phyloP scores from a whole-genome alignment of 2,329 filamentous ascomycete species.

The Coniochaeta sp. region DNA sequence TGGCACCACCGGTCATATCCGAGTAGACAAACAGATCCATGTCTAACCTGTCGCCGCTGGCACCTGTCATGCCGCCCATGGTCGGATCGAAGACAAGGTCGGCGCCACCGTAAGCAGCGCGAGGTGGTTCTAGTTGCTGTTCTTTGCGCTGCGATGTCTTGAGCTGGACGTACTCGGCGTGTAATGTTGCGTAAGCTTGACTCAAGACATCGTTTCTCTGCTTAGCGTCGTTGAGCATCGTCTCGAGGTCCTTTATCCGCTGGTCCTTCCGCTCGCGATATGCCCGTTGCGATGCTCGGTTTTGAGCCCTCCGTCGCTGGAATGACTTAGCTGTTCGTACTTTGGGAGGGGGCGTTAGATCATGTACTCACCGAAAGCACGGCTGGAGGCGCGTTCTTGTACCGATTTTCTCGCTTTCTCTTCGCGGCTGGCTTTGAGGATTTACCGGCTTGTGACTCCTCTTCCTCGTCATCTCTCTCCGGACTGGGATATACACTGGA shows the following conservation, averaged over 20 bases:
- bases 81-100: slow-evolving; percentile 11
- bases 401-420: slow-evolving; percentile 42
- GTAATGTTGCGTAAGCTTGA: slow-evolving; percentile 43
- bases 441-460: slow-evolving; percentile 10
- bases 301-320: slow-evolving; percentile 51
- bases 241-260: slow-evolving; percentile 55
- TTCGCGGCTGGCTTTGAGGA: slow-evolving; percentile 31
- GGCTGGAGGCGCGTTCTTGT: slow-evolving; percentile 42
- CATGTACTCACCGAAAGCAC: slow-evolving; percentile 35
- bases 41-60: slow-evolving; percentile 16
- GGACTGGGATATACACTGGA: slow-evolving; percentile 25
- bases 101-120: slow-evolving; percentile 4
- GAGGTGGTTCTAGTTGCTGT: slow-evolving; percentile 13
- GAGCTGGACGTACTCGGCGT: slow-evolving; percentile 34
- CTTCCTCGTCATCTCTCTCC: slow-evolving; percentile 16
- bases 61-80: slow-evolving; percentile 9
- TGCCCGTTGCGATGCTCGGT: slow-evolving; percentile 52
- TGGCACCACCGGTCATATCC: slow-evolving; percentile 13
- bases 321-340: background rate
- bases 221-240: slow-evolving; percentile 43
- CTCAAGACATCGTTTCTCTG: slow-evolving; percentile 48
- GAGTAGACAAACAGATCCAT: slow-evolving; percentile 22
- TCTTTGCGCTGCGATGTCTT: slow-evolving; percentile 23
- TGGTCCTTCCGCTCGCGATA: slow-evolving; percentile 58
- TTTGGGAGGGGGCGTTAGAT: background rate